Base-by-base conservation (phyloP, 345 rosid genomes). In the Cardiospermum halicacabum region DNA sequence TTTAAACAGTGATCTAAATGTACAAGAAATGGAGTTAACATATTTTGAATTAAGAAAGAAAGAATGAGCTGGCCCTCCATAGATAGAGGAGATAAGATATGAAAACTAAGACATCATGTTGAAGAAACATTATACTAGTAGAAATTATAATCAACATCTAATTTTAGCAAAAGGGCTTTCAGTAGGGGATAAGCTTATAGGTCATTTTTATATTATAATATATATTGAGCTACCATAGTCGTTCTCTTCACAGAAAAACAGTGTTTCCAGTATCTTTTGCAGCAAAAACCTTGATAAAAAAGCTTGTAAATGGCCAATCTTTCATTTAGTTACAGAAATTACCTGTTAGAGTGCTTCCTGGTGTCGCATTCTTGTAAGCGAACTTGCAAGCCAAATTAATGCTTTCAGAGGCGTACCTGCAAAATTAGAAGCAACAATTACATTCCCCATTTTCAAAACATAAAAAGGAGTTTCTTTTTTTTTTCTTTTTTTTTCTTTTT, bases 361-460 rank as follows among this genome's bases (percentile, higher is more conserved):
- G 89, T 3, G 91, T 85, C 58, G 97, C 96, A 69, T 81, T 80
- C 76, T 64, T 84, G 80, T 92, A 92, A 37, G 93, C 96, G 25
- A 59, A 89, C 71, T 83, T 86, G 82, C 98, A 92, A 11, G 98
- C 98, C 77, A 89, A 74, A 58, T 70, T 65, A 56, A 92, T 71
- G 74, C 98, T 89, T 77, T 89, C 96, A 71, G 95, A 82, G 53
- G 99, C 96, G 65, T 86, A 90, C 74, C 97, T 94, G 71, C 66
- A 81, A 43, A 56, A 43, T 25, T 10, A 39, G 45, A 60, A 66
- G 65, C 53, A 40, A 67, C 31, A 34, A 49, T 57, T 27, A 67
- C 16, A 13, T n/a, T 28, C 1, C 21, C 42, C 4, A 56, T 48
- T 36, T 67, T 21, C 39, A 40, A 57, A 18, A 10, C 30, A 18